A percentile compares a stretch with the other conserved stretches of the same genome.
phyloP scores from a whole-genome alignment of 169 alveolate species.

The Plasmodium gaboni region DNA sequence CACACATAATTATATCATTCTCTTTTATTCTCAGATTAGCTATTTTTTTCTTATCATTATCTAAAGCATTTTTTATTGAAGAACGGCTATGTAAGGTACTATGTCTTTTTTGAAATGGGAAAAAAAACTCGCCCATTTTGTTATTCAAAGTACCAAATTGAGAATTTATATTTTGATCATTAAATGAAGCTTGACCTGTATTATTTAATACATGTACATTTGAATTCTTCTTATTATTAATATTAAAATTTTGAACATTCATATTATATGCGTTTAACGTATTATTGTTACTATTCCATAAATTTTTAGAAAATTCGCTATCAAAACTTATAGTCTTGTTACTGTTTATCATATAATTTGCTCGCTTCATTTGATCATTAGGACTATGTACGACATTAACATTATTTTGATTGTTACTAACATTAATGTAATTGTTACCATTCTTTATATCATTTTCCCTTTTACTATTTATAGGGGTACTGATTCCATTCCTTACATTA shows the following conservation, averaged over 20 bases:
- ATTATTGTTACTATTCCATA: constrained; percentile 19
- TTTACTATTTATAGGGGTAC: not conserved
- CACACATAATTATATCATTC: constrained; percentile 3
- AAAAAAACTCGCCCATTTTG: constrained; percentile 6
- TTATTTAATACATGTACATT: not conserved
- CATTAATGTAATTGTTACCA: not conserved
- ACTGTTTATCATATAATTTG: not conserved
- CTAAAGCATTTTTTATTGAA: constrained; percentile 20
- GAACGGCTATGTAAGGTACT: constrained; percentile 22
- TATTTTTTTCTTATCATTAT: constrained; percentile 17
- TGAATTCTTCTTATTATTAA: constrained; percentile 10
- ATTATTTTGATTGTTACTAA: not conserved
- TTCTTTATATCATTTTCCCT: not conserved
- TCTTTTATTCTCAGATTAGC: constrained; percentile 15
- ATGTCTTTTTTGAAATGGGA: constrained; percentile 54
- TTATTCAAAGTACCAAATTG: constrained; percentile 9
- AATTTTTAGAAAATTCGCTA: not conserved
- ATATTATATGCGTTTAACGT: constrained; percentile 28
- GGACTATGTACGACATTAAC: not conserved
- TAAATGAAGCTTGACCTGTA: not conserved
- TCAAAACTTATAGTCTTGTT: not conserved
- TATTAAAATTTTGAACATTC: constrained; percentile 6
- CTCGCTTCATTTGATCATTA: not conserved
- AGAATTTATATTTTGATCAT: constrained; percentile 25
- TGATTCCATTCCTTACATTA: not conserved